Evolutionary conservation across 768 basidiomycete species (phyloP).

Genomic region (Termitomyces sp.): DNA sequence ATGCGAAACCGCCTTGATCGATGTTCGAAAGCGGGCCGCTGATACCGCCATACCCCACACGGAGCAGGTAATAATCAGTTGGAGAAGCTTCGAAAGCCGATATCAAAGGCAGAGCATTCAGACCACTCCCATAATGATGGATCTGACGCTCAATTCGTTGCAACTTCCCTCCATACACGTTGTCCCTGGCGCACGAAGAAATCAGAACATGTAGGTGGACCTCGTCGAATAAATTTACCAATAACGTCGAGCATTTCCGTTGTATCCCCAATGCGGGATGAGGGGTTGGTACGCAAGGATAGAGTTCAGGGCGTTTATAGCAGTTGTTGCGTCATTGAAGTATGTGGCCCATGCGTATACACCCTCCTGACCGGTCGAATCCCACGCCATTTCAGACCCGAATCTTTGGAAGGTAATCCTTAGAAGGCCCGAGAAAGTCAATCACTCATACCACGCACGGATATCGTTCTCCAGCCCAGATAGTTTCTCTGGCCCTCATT

Average conservation of each 20-base stretch:
- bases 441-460: slow-evolving; percentile 36
- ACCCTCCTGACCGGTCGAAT: slow-evolving; percentile 56
- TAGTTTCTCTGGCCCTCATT: slow-evolving; percentile 43
- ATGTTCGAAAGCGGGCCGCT: slow-evolving; percentile 56
- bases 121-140: slow-evolving; percentile 57
- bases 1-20: slow-evolving; percentile 55
- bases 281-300: slow-evolving; percentile 57
- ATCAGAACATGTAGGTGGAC: background rate
- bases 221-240: slow-evolving; percentile 34
- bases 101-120: slow-evolving; percentile 55
- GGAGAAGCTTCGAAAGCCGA: slow-evolving; percentile 46
- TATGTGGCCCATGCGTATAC: slow-evolving; percentile 54
- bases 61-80: slow-evolving; percentile 49
- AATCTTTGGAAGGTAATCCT: slow-evolving; percentile 32
- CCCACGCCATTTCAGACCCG: slow-evolving; percentile 62
- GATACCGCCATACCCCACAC: slow-evolving; percentile 51
- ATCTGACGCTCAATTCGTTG: slow-evolving; percentile 55
- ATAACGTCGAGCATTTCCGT: slow-evolving; percentile 57
- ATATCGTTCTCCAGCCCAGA: slow-evolving; percentile 49
- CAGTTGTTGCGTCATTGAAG: slow-evolving; percentile 52
- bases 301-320: slow-evolving; percentile 51
- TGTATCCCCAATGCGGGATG: slow-evolving; percentile 62
- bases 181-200: slow-evolving; percentile 40
- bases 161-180: slow-evolving; percentile 55
- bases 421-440: background rate